Evolutionary conservation across 305 asterid genomes (phyloP).

Genomic region (Petunia hybrid): DNA sequence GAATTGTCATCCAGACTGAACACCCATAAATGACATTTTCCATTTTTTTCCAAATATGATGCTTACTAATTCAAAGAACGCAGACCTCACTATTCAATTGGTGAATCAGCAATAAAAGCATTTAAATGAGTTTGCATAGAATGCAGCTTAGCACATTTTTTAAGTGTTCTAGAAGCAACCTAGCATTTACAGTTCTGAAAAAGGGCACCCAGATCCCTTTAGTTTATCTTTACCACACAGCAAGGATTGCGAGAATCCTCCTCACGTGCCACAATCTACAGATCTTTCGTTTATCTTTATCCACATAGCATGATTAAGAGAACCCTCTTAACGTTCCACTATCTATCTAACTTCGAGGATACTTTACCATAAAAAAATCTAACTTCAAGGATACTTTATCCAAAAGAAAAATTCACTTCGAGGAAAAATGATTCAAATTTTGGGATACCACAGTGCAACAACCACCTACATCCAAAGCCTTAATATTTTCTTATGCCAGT

Average conservation of each 20-base stretch:
- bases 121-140: neutral
- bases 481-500: neutral
- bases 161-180: neutral
- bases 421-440: neutral
- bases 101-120: constrained; percentile 13
- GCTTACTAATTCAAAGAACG: neutral
- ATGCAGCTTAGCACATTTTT: neutral
- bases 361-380: too few species aligned
- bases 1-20: neutral
- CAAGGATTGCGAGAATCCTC: neutral
- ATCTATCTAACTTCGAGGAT: neutral
- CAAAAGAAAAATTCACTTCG: too few species aligned
- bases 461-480: constrained; percentile 7
- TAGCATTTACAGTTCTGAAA: neutral
- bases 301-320: neutral
- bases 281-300: neutral
- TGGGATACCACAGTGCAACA: neutral
- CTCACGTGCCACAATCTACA: neutral
- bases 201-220: neutral
- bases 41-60: neutral
- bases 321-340: neutral
- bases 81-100: neutral
- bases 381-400: too few species aligned
- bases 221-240: neutral
- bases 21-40: neutral